Conservation (phyloP, 371 early-diverging fungal genomes). For the Rhizopus sp. region DNA sequence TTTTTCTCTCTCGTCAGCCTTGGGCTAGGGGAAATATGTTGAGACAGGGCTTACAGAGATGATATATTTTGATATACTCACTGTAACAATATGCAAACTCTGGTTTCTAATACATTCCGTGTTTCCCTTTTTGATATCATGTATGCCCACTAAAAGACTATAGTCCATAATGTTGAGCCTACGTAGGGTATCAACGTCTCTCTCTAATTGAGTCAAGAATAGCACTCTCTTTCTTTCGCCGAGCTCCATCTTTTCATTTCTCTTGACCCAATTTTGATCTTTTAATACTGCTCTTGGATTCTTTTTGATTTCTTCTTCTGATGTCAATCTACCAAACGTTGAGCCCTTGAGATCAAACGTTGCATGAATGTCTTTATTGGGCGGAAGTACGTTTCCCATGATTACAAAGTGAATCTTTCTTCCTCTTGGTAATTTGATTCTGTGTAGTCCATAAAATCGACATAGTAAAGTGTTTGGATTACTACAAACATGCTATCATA, state of each 20-base stretch:
- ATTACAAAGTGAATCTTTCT: constrained; percentile 97
- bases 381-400: constrained; percentile 97
- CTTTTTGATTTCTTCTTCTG: constrained; percentile 71
- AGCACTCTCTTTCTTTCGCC: constrained; percentile 78
- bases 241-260: constrained; percentile 71
- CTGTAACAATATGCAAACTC: constrained; percentile 78
- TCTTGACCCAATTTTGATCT: constrained; percentile 92
- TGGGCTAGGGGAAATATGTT: constrained; percentile 31
- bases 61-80: constrained; percentile 24
- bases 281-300: constrained; percentile 88
- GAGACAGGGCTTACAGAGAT: neutral
- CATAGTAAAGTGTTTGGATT: constrained; percentile 95
- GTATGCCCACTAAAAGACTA: constrained; percentile 90
- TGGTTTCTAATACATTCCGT: constrained; percentile 84
- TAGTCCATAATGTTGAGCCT: constrained; percentile 96
- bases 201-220: constrained; percentile 81
- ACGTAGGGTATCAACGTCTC: constrained; percentile 79
- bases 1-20: constrained; percentile 38
- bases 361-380: constrained; percentile 95
- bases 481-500: constrained; percentile 72
- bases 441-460: constrained; percentile 93
- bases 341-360: constrained; percentile 97
- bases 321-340: constrained; percentile 80
- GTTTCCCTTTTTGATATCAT: constrained; percentile 84
- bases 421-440: constrained; percentile 91